Evolutionary conservation across 345 rosid genomes (phyloP), one percentile per base, ranked within the genome.

Genomic region (Bruguiera gymnorhiza): DNA sequence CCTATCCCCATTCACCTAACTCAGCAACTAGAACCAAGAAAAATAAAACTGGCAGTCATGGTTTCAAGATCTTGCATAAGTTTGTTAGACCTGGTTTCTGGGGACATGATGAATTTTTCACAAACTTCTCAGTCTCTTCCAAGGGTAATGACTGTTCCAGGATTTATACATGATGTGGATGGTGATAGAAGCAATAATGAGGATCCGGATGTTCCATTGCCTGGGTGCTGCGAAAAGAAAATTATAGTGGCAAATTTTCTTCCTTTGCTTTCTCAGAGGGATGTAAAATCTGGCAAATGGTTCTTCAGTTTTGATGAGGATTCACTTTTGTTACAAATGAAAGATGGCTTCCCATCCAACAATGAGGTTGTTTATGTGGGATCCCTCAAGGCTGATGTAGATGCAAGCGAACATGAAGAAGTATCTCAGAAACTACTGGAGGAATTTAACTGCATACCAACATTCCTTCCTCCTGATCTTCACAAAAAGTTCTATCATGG

Each of bases 11-110:
- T 43, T 43, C 48, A 11, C 57, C 67, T 19, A 54, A 53, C 29
- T 36, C 50, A 48, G 9, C 46, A 63, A 4, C 58, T 37, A 43
- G 60, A 26, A 18, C 24, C 51, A 23, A n/a, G 57, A 16, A 20
- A 20, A 26, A 20, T 34, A 52, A 32, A 62, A 9, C 48, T 43
- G 31, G 39, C 50, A 73, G 64, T 32, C 60, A 89, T 87, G 91
- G 69, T 87, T 78, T 86, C 93, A 24, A 85, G 86, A 73, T 90
- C 93, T 69, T 86, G 82, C 77, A 80, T 79, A 70, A 86, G 76
- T 81, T 81, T 90, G 50, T 72, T 86, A 39, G 89, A 88, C 60
- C 83, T 88, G 70, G 88, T 88, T 34, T 85, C 88, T 37, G 84
- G 88, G 64, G 79, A 88, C 73, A 73, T 80, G 71, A n/a, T 85